These are phyloP conservation scores for Phytophthora megakarya DNA, from an alignment of 352 stramenopile genomes.

Conservation along the genomic window DNA sequence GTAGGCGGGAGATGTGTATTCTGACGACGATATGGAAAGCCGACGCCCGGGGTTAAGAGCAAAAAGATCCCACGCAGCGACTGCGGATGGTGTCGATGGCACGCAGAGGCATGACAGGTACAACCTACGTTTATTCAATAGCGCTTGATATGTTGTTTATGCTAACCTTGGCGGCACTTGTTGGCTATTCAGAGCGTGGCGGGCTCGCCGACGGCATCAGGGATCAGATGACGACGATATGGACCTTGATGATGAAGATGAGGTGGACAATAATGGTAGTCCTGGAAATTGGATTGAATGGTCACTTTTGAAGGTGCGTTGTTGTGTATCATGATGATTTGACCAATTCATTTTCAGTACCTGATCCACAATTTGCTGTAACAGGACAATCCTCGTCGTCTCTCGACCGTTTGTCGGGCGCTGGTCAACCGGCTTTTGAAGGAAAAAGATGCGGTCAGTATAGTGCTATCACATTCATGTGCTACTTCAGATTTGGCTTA, in stretches of 20 bases:
- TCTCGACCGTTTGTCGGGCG: slow-evolving; percentile 66
- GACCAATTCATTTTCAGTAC: background rate
- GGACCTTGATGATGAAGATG: slow-evolving; percentile 41
- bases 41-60: slow-evolving; percentile 28
- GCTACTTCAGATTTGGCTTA: background rate
- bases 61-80: slow-evolving; percentile 23
- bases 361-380: background rate
- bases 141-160: background rate
- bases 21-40: slow-evolving; percentile 29
- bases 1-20: slow-evolving; percentile 32
- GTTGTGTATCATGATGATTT: background rate
- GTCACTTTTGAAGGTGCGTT: slow-evolving; percentile 54
- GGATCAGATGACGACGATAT: slow-evolving; percentile 58
- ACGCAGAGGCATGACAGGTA: slow-evolving; percentile 69
- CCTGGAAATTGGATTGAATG: slow-evolving; percentile 76
- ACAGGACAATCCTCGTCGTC: slow-evolving; percentile 33
- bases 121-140: background rate
- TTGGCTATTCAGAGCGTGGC: slow-evolving; percentile 55
- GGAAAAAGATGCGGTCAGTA: slow-evolving; percentile 71
- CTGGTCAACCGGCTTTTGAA: slow-evolving; percentile 70
- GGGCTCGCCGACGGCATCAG: slow-evolving; percentile 59
- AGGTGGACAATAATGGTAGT: slow-evolving; percentile 24
- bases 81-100: slow-evolving; percentile 34
- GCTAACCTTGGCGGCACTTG: slow-evolving; percentile 2
- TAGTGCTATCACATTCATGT: background rate